Conservation (phyloP, 495 filamentous ascomycete species). For the Cercophora samala region DNA sequence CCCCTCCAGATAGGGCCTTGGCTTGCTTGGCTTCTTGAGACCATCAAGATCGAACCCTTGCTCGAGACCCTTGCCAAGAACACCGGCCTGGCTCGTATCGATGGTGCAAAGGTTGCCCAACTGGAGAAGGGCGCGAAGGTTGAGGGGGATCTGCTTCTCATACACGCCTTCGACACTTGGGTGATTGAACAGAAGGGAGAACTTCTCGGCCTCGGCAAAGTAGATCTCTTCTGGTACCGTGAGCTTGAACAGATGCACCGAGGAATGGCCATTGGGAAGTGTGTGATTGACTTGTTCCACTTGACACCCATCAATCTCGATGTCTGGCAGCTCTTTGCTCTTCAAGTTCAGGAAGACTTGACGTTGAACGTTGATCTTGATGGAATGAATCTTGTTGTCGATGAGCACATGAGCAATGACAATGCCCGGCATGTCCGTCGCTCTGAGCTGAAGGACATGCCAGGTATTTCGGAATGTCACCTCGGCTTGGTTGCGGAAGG, state of each 20-base stretch:
- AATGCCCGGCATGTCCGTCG: conserved; percentile 77
- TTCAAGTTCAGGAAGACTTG: conserved; percentile 91
- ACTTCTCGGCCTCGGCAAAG: conserved; percentile 75
- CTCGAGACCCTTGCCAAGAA: conserved; percentile 88
- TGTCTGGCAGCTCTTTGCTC: conserved; percentile 77
- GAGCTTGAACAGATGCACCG: conserved; percentile 89
- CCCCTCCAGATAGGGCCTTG: conserved; percentile 68
- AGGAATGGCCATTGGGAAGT: conserved; percentile 91
- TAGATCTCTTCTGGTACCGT: conserved; percentile 85
- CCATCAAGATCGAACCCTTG: conserved; percentile 86
- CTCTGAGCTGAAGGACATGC: conserved; percentile 85
- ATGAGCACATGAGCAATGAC: conserved; percentile 89
- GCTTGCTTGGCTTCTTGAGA: conserved; percentile 61
- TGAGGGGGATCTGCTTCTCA: conserved; percentile 84
- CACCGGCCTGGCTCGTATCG: conserved; percentile 83
- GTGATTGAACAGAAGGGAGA: conserved; percentile 80
- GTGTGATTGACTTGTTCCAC: conserved; percentile 91
- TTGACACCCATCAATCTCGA: conserved; percentile 79
- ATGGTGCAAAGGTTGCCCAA: conserved; percentile 94
- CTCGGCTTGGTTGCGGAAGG: conserved; percentile 89
- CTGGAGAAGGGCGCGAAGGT: conserved; percentile 78
- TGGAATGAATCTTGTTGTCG: conserved; percentile 78
- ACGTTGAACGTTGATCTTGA: conserved; percentile 86
- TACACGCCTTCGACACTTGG: conserved; percentile 95
- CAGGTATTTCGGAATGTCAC: conserved; percentile 84